Conservation (phyloP, 2,329 filamentous ascomycete genomes). For the Calycina marina region DNA sequence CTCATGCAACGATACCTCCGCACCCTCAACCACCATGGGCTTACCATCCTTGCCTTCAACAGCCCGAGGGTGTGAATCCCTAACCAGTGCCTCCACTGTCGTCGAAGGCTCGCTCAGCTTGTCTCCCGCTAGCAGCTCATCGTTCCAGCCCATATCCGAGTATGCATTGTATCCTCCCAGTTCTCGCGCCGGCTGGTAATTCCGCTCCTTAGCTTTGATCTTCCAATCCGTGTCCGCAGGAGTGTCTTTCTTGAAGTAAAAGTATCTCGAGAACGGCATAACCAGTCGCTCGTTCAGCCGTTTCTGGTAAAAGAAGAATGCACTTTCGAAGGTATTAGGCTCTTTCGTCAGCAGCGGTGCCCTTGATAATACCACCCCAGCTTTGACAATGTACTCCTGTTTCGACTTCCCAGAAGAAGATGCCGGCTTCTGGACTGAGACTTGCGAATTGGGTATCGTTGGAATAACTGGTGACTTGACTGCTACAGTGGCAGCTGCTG, state of each 20-base stretch:
- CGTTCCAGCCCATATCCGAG: slow-evolving; percentile 65
- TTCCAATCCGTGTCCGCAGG: slow-evolving; percentile 80
- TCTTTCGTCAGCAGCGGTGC: slow-evolving; percentile 75
- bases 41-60: slow-evolving; percentile 38
- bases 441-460: slow-evolving; percentile 5
- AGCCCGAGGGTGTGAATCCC: slow-evolving; percentile 13
- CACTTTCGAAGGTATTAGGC: slow-evolving; percentile 76
- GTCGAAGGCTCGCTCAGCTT: slow-evolving; percentile 35
- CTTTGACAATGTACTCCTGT: slow-evolving; percentile 31
- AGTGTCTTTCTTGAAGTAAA: slow-evolving; percentile 91
- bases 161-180: slow-evolving; percentile 73
- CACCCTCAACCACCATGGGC: slow-evolving; percentile 51
- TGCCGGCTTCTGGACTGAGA: slow-evolving; percentile 4
- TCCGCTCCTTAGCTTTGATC: slow-evolving; percentile 62
- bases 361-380: slow-evolving; percentile 73
- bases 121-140: slow-evolving; percentile 71
- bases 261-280: slow-evolving; percentile 74
- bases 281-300: slow-evolving; percentile 86
- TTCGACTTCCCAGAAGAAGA: slow-evolving; percentile 6
- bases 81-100: slow-evolving; percentile 48
- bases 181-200: slow-evolving; percentile 63
- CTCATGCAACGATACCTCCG: slow-evolving; percentile 26
- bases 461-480: slow-evolving; percentile 17
- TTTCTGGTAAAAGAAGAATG: slow-evolving; percentile 95
- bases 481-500: slow-evolving; percentile 17